These are phyloP conservation scores for Cladophialophora yegresii DNA, from an alignment of 2,329 filamentous ascomycete genomes.

Conservation along the genomic window DNA sequence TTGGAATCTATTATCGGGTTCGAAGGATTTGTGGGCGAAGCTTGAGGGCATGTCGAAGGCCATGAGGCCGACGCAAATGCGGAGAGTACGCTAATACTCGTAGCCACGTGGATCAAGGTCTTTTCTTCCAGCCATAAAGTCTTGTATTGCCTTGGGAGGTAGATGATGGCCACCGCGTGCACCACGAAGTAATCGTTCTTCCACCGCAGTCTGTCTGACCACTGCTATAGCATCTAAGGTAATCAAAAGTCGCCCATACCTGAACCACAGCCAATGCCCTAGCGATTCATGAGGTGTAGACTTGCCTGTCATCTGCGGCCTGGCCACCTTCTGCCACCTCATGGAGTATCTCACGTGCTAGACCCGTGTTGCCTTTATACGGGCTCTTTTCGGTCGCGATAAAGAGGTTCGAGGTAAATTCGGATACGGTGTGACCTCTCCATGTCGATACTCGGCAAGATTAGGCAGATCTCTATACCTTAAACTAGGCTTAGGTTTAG, in stretches of 20 bases:
- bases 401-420: neutral
- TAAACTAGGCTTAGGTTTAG: too few species aligned
- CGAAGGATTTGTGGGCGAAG: constrained; percentile 68
- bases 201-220: constrained; percentile 55
- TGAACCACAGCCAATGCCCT: constrained; percentile 30
- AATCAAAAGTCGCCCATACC: constrained; percentile 54
- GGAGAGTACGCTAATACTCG: constrained; percentile 66
- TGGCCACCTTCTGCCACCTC: constrained; percentile 41
- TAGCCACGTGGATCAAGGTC: constrained; percentile 62
- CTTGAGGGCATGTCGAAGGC: constrained; percentile 70
- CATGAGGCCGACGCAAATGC: constrained; percentile 74
- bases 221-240: constrained; percentile 61
- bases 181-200: constrained; percentile 68
- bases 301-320: constrained; percentile 51
- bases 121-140: constrained; percentile 63
- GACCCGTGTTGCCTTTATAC: neutral
- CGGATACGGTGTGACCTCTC: constrained; percentile 1
- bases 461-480: neutral
- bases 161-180: constrained; percentile 65
- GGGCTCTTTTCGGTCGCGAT: neutral
- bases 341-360: neutral
- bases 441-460: neutral
- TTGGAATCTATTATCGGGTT: constrained; percentile 70
- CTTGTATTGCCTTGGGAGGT: constrained; percentile 66
- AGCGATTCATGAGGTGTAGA: constrained; percentile 33